Evolutionary conservation across 2,329 filamentous ascomycete species (phyloP).

Genomic region (Pestalotiopsis sp.): DNA sequence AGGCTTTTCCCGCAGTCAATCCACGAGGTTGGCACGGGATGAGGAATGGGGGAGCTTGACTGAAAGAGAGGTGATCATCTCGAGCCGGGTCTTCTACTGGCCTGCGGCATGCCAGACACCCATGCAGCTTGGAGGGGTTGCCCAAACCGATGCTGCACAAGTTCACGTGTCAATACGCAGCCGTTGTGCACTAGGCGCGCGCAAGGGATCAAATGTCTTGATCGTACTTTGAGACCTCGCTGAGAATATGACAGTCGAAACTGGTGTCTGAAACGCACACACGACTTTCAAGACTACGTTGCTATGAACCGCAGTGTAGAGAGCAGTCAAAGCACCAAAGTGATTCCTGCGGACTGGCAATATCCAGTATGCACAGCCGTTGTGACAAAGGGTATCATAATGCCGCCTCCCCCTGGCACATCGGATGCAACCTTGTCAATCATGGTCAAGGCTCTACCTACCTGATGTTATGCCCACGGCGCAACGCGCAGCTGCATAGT

Average conservation of each 20-base stretch:
- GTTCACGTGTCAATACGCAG: not conserved
- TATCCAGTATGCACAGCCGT: not conserved
- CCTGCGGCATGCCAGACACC: not conserved
- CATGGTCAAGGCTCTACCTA: not conserved
- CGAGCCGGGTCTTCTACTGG: not conserved
- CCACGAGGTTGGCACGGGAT: not conserved
- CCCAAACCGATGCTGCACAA: not conserved
- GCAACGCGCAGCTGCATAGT: not conserved
- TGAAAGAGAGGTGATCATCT: not conserved
- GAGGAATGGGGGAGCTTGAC: not conserved
- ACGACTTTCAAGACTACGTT: too few relatives aligned
- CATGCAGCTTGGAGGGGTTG: not conserved
- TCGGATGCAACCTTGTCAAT: conserved; percentile 2
- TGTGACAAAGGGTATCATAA: not conserved
- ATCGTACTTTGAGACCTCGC: not conserved
- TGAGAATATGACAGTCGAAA: too few relatives aligned
- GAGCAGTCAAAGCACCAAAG: not conserved
- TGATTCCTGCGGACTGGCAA: not conserved
- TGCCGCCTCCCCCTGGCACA: conserved; percentile 1
- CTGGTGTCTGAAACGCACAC: too few relatives aligned
- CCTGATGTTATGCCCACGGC: not conserved
- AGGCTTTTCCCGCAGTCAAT: not conserved
- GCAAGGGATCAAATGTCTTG: not conserved
- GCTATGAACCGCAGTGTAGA: not conserved
- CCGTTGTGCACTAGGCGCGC: not conserved